Evolutionary conservation across 805 yeast genomes (phyloP), one percentile per base, ranked within the genome.

Genomic region (Teunomyces pallodes): DNA sequence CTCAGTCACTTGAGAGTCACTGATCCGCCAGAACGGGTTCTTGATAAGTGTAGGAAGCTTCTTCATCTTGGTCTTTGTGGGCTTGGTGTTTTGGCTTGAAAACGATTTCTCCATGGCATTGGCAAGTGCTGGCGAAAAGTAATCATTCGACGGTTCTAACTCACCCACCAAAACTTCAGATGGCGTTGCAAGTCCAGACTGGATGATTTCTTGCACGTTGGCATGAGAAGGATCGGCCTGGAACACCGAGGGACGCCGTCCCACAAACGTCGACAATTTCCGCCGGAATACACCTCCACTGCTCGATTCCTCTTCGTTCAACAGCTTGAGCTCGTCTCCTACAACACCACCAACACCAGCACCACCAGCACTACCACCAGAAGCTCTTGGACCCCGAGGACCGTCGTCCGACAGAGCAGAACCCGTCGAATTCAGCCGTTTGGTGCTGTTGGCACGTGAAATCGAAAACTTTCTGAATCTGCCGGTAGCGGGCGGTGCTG

Each of bases 21-120:
- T 88, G 30, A 91, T 81, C 53, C 87, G 77, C 98, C 98, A 92
- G 58, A 75, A 87, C 14, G 92, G 90, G 39, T 77, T 67, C 48
- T 80, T 81, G 3, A 74, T 59, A 13, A 80, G 71, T 13, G 84
- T 75, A 3, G 82, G 79, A 9, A 86, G 67, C 56, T 78, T 83
- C 58, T 79, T 83, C 64, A 75, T 58, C 59, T 72, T 64, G 54
- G 71, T 64, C 53, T 65, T 59, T 24, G 55, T 43, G 9, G 52
- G 28, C 38, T 49, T 33, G 12, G 36, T 32, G 26, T 9, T 12
- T 9, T 13, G 14, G 30, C 9, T 10, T 9, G 13, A 12, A 3
- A 13, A 20, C 9, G 20, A 35, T 36, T 41, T 43, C 24, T 31
- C 43, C n/a, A 43, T 13, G 7, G 49, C 44, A 16, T 30, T 27